These are phyloP conservation scores for Thinopyrum elongatum DNA, from an alignment of 176 grass and related monocot genomes.

Conservation along the genomic window DNA sequence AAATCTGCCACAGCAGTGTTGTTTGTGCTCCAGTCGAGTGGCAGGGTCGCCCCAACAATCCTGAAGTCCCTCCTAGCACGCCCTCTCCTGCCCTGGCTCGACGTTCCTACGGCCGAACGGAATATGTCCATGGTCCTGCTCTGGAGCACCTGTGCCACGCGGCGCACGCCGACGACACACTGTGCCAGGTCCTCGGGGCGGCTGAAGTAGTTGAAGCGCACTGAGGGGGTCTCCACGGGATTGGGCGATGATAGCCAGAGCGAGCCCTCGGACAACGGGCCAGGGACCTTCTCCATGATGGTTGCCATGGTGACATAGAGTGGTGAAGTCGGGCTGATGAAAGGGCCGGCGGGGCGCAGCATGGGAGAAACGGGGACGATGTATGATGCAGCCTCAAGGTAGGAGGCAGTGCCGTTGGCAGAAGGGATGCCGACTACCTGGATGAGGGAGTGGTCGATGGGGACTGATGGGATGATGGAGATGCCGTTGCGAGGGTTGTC, in stretches of 20 bases:
- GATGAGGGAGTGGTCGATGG: constrained; percentile 80
- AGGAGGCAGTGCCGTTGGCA: constrained; percentile 42
- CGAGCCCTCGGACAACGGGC: constrained; percentile 60
- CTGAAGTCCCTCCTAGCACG: constrained; percentile 53
- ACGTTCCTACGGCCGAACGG: constrained; percentile 23
- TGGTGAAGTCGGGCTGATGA: constrained; percentile 27
- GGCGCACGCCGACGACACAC: constrained; percentile 58
- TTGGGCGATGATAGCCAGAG: constrained; percentile 65
- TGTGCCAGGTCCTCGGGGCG: constrained; percentile 49
- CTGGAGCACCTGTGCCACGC: constrained; percentile 56
- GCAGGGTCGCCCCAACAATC: constrained; percentile 56
- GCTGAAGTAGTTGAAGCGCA: constrained; percentile 85
- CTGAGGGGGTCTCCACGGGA: constrained; percentile 49
- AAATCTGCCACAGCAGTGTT: constrained; percentile 45
- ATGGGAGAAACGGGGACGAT: constrained; percentile 55
- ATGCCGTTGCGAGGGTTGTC: constrained; percentile 92
- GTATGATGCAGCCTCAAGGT: constrained; percentile 80
- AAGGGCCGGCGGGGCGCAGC: constrained; percentile 31
- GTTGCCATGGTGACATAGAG: constrained; percentile 68
- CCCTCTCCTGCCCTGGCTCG: constrained; percentile 33
- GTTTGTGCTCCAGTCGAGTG: constrained; percentile 49
- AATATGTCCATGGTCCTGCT: constrained; percentile 61
- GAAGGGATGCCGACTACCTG: constrained; percentile 84
- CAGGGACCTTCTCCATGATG: constrained; percentile 78
- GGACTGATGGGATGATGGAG: constrained; percentile 67